These are phyloP conservation scores for Ensete glaucum DNA, from an alignment of 176 grass and related monocot species.

Conservation along the genomic window DNA sequence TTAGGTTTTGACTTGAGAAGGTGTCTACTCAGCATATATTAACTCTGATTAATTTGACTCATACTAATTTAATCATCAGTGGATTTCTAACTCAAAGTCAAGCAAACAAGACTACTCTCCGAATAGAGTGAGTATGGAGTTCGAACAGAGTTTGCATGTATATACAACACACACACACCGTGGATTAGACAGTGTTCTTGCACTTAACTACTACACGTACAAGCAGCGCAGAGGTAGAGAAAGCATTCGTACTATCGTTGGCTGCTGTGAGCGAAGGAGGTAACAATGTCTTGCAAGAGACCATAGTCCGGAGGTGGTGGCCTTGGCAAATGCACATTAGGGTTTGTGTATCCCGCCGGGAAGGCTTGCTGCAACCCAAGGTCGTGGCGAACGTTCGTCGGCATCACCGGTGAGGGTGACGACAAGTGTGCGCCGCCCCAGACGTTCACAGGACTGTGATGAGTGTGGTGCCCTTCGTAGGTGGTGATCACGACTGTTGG, in stretches of 20 bases:
- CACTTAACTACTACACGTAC: too few species aligned
- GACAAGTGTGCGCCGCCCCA: constrained; percentile 20
- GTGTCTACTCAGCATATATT: too few species aligned
- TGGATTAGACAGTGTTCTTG: too few species aligned
- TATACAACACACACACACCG: too few species aligned
- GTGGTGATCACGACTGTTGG: constrained; percentile 84
- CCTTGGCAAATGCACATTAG: constrained; percentile 14
- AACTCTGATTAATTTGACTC: too few species aligned
- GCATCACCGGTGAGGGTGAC: constrained; percentile 10
- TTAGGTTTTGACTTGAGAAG: too few species aligned
- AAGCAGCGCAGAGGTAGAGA: background rate
- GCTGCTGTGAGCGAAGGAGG: constrained; percentile 38
- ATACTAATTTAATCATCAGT: too few species aligned
- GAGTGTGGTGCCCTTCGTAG: constrained; percentile 93
- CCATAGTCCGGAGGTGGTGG: constrained; percentile 40
- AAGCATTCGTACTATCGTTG: background rate
- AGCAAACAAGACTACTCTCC: too few species aligned
- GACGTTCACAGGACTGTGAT: constrained; percentile 60
- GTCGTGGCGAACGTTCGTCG: background rate
- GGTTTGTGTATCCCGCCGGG: constrained; percentile 4
- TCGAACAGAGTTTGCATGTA: too few species aligned
- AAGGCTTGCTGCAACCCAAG: background rate
- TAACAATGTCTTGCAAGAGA: constrained; percentile 71
- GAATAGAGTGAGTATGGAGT: too few species aligned
- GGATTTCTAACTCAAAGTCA: too few species aligned